These are phyloP conservation scores for Dendrothele bispora DNA, from an alignment of 768 basidiomycete species.

Conservation along the genomic window DNA sequence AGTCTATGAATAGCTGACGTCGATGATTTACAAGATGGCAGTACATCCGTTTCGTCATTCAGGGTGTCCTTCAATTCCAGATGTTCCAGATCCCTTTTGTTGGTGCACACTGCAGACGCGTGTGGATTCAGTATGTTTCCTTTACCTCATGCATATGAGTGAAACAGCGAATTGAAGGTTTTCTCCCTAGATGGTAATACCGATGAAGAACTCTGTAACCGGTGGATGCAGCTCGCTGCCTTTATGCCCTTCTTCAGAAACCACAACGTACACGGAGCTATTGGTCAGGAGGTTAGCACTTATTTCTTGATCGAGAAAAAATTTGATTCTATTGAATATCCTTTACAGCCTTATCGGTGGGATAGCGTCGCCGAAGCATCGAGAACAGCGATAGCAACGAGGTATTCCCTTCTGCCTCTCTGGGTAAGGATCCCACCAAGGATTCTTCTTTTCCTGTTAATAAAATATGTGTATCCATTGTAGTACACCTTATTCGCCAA, in stretches of 20 bases:
- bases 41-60: conserved; percentile 68
- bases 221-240: conserved; percentile 87
- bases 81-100: conserved; percentile 84
- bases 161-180: conserved; percentile 14
- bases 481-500: conserved; percentile 77
- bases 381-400: conserved; percentile 65
- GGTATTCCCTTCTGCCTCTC: conserved; percentile 75
- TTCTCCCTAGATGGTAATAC: conserved; percentile 49
- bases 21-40: conserved; percentile 57
- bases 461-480: conserved; percentile 3
- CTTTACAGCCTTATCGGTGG: conserved; percentile 80
- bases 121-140: conserved; percentile 57
- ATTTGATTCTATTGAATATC: too few relatives aligned
- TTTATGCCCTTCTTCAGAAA: conserved; percentile 84
- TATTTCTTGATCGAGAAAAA: too few relatives aligned
- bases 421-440: conserved; percentile 51
- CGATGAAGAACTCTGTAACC: conserved; percentile 78
- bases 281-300: conserved; percentile 81
- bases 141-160: too few relatives aligned
- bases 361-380: conserved; percentile 76
- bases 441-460: neutral
- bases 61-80: conserved; percentile 82
- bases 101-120: conserved; percentile 82
- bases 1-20: neutral
- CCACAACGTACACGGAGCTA: conserved; percentile 64